These are phyloP conservation scores for Zymoseptoria brevis DNA, from an alignment of 2,329 filamentous ascomycete species.

Conservation along the genomic window DNA sequence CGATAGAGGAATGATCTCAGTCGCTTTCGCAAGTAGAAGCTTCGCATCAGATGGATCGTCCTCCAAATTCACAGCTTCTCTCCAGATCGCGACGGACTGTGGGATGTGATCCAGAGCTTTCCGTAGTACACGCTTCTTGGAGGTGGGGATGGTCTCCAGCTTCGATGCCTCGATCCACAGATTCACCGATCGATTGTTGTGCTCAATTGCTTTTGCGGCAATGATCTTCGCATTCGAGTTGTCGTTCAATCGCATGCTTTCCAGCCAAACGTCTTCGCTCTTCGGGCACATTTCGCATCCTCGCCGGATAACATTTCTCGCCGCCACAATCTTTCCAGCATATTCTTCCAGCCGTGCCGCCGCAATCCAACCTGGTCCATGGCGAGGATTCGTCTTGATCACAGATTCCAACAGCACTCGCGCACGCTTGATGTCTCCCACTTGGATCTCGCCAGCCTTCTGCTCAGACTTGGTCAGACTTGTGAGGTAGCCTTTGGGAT, in stretches of 20 bases:
- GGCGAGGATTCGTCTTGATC: conserved; percentile 92
- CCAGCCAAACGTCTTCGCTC: conserved; percentile 91
- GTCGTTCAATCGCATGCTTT: conserved; percentile 86
- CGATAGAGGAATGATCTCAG: conserved; percentile 86
- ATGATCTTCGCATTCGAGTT: conserved; percentile 92
- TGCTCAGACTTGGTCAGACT: conserved; percentile 76
- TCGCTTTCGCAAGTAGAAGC: conserved; percentile 85
- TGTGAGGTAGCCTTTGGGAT: conserved; percentile 92
- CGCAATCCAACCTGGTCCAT: conserved; percentile 92
- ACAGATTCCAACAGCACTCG: conserved; percentile 90
- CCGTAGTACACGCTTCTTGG: conserved; percentile 86
- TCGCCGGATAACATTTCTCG: conserved; percentile 76
- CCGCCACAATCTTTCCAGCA: conserved; percentile 83
- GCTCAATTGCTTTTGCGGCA: conserved; percentile 83
- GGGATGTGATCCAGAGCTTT: conserved; percentile 89
- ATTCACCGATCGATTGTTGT: conserved; percentile 78
- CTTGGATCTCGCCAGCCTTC: conserved; percentile 70
- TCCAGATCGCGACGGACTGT: conserved; percentile 95
- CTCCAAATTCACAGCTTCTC: conserved; percentile 90
- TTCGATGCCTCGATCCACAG: conserved; percentile 96
- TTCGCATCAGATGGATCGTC: conserved; percentile 83
- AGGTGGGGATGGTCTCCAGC: conserved; percentile 70
- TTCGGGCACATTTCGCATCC: conserved; percentile 88
- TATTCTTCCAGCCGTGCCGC: conserved; percentile 86
- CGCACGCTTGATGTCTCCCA: conserved; percentile 92